Evolutionary conservation across 1,284 basidiomycete genomes (phyloP), one percentile per base, ranked within the genome.

Genomic region (Meripilus lineatus): DNA sequence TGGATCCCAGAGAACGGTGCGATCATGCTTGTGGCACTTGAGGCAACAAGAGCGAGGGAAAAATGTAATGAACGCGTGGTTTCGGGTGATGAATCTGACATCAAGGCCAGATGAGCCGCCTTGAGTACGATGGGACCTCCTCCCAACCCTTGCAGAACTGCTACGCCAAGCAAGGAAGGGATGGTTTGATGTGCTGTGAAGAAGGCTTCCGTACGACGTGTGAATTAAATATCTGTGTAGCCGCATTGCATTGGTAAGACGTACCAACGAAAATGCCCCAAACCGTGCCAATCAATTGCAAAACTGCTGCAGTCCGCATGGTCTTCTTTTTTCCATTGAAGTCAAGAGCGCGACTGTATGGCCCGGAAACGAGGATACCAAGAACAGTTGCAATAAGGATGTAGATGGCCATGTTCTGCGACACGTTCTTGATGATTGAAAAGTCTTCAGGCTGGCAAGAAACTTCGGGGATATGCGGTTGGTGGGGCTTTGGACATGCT

Each of bases 271-370:
- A n/a, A 30, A 14, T 23, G 4, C 45, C 26, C 47, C 38, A 42
- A 3, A 44, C 2, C 20, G 38, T 28, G 3, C 43, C 47, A 18
- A 42, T 14, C 10, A 23, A 32, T 21, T 38, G 42, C 22, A 49
- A n/a, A 15, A 35, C 11, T 14, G 23, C 40, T 7, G 22, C 36
- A n/a, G 34, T 11, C 18, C 28, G 13, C 39, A 49, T 37, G 14
- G 32, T 40, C 6, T 17, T 15, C 28, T 42, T 36, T 14, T 44
- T 38, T 2, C 47, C 40, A n/a, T 22, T 17, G 24, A 38, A n/a
- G 36, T 49, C 47, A 10, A 35, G 42, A 7, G 46, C 17, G 7
- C 28, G 24, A 2, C 47, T 40, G 24, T 41, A 49, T 22, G 39
- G 35, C 2, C 44, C 47, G 8, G 47, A 39, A 1, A 46, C 33